Base-by-base conservation (phyloP, 2,329 filamentous ascomycete species). In the Beauveria caledonica region DNA sequence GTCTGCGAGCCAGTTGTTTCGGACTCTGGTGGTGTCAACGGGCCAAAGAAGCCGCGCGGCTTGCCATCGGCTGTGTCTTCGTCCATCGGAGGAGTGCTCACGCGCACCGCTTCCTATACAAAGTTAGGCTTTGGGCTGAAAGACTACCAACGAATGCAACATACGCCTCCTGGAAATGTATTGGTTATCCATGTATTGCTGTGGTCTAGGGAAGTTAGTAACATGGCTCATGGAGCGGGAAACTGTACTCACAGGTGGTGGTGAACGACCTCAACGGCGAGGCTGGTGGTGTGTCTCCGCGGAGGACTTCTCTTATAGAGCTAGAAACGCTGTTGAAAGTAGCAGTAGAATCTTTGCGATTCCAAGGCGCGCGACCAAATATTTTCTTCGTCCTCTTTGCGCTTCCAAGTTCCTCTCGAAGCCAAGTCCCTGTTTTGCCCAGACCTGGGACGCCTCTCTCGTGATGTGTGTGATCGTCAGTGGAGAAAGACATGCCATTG, bases 61-160 rank as follows among this genome's bases (percentile, higher is more conserved):
- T 64, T 72, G 6, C 73, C 71, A 50, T 72, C 73, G 15, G 69
- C 68, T 9, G 71, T 73, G 45, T 71, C 69, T 62, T 78, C 74
- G 21, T 72, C 71, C 21, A 78, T 65, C 0, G 77, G 77, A 1
- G 79, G 79, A 3, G 79, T 81, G 54, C 72, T 74, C 13, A 82
- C 68, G 5, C 79, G 73, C n/a, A 68, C 74, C 5, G 79, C 79
- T 70, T 82, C 79, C 79, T 81, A 3, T 9, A 17, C 8, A 55
- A 7, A 9, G 46, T 69, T 25, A 69, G 58, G 10, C n/a, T 27
- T 19, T n/a, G 9, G 13, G 3, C 15, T 25, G 5, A 5, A 10
- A 27, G 2, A 2, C 11, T 23, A 21, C 17, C 5, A 1, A 2
- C 10, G 15, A 23, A 25, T 29, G n/a, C 17, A 6, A 69, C 71